Conservation (phyloP, 257 asterid genomes). For the Nyctanthes arbortristis region DNA sequence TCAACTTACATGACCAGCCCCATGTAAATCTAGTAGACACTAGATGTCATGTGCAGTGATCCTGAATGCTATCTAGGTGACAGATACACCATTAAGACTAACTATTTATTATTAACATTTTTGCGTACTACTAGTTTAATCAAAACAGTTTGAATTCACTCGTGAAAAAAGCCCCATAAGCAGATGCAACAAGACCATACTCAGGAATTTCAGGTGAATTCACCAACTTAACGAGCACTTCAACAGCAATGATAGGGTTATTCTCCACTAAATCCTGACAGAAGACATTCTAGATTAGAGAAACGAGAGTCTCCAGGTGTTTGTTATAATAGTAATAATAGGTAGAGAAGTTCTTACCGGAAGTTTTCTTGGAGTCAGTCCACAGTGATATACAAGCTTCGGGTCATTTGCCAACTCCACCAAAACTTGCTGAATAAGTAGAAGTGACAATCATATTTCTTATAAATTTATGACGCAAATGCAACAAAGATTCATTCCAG, state of each 20-base stretch:
- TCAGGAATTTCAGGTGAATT: slow-evolving; percentile 94
- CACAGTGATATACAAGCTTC: slow-evolving; percentile 97
- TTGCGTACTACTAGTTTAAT: no score
- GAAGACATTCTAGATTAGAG: slow-evolving; percentile 20
- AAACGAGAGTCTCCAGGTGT: slow-evolving; percentile 12
- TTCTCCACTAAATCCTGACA: slow-evolving; percentile 93
- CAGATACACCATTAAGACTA: no score
- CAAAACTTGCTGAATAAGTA: slow-evolving; percentile 66
- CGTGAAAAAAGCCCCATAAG: slow-evolving; percentile 20
- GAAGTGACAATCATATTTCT: slow-evolving; percentile 4
- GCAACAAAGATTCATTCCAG: slow-evolving; percentile 7
- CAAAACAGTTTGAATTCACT: slow-evolving; percentile 1
- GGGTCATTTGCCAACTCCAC: slow-evolving; percentile 83
- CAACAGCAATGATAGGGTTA: slow-evolving; percentile 95
- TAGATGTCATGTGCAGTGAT: no score
- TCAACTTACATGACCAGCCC: no score
- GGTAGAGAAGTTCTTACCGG: slow-evolving; percentile 61
- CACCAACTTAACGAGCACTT: slow-evolving; percentile 83
- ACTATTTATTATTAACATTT: no score
- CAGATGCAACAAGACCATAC: slow-evolving; percentile 46
- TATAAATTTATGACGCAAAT: slow-evolving; percentile 1
- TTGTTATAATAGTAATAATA: slow-evolving; percentile 19
- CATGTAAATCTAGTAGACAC: no score
- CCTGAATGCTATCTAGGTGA: no score
- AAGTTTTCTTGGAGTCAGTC: slow-evolving; percentile 88